phyloP scores from a whole-genome alignment of 1,284 basidiomycete genomes.

The Leccinum fuscescens region DNA sequence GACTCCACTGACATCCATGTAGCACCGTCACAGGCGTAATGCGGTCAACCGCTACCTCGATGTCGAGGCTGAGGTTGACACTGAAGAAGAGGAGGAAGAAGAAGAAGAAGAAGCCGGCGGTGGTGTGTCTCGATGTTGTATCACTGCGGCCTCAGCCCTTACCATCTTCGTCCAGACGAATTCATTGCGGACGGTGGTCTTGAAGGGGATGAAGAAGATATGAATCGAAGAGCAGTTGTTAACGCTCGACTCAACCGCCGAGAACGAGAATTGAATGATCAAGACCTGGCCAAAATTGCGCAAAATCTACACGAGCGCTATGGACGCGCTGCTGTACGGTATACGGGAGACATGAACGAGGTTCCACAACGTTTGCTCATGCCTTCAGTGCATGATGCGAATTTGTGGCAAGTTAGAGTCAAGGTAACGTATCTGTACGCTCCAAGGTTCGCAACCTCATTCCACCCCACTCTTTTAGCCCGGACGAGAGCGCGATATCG shows the following conservation, averaged over 20 bases:
- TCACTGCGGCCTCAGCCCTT: constrained; percentile 5
- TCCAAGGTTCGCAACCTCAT: not conserved
- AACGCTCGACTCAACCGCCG: constrained; percentile 81
- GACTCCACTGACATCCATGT: constrained; percentile 10
- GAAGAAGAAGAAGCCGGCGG: constrained; percentile 83
- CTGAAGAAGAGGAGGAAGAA: constrained; percentile 94
- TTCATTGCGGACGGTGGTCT: constrained; percentile 79
- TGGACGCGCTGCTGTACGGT: constrained; percentile 65
- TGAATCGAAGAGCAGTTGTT: constrained; percentile 56
- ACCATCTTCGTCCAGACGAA: constrained; percentile 47
- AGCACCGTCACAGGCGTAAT: constrained; percentile 65
- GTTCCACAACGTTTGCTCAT: constrained; percentile 91
- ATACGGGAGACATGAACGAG: constrained; percentile 89
- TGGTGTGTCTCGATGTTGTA: constrained; percentile 45
- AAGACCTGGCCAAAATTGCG: constrained; percentile 86
- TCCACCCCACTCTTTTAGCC: constrained; percentile 46
- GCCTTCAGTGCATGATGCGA: constrained; percentile 96
- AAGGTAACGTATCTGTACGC: constrained; percentile 60
- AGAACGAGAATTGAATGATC: constrained; percentile 76
- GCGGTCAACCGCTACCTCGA: constrained; percentile 86
- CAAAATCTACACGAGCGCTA: constrained; percentile 84
- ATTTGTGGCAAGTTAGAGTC: constrained; percentile 93
- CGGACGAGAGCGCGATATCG: constrained; percentile 89
- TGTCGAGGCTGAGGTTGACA: constrained; percentile 91
- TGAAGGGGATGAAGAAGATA: constrained; percentile 72